Evolutionary conservation across 2,329 filamentous ascomycete species (phyloP), one percentile per base, ranked within the genome.

Genomic region (Tolypocladium nubicola): DNA sequence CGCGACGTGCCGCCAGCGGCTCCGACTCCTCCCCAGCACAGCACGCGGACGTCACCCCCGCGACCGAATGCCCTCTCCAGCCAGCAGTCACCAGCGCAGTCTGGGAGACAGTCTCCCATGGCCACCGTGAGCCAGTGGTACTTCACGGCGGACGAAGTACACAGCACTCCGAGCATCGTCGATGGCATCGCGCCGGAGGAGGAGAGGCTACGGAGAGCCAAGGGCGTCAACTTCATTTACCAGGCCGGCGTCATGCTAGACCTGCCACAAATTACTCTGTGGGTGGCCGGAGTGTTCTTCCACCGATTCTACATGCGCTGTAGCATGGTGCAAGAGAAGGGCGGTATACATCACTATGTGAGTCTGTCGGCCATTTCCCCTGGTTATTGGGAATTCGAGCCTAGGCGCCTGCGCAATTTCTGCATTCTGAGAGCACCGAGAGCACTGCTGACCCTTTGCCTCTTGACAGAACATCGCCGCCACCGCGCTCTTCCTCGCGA

Each of bases 191-290:
- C 84, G 10, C 79, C 85, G 4, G 82, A 85, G 37, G 86, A 94
- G 68, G 94, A 97, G 75, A 81, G 90, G 61, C 80, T 88, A 62
- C 80, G 89, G 58, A 84, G 94, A 57, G 87, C 89, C 60, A 97
- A 97, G 71, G 93, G 94, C 52, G 87, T 97, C 68, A 96, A 96
- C 71, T 99, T 99, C 74, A 96, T 99, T 66, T 87, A 90, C 61
- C 92, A 97, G 71, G 90, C 93, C 50, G 94, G 93, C 62, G 90
- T 96, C 63, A 85, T 96, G 76, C 82, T 97, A 55, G 93, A 96
- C 69, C 77, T 97, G 54, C 93, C 93, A 14, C 92, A 97, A 71
- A 84, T 94, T 57, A 97, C 94, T 0, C 79, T 99, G 47, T 92
- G 89, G 73, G 95, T 95, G 0, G 94, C 94, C 0, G 88, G 89